A percentile compares a stretch with the other conserved stretches of the same genome.
Conservation (phyloP, 2,329 filamentous ascomycete species). For the Epichloe glyceriae region DNA sequence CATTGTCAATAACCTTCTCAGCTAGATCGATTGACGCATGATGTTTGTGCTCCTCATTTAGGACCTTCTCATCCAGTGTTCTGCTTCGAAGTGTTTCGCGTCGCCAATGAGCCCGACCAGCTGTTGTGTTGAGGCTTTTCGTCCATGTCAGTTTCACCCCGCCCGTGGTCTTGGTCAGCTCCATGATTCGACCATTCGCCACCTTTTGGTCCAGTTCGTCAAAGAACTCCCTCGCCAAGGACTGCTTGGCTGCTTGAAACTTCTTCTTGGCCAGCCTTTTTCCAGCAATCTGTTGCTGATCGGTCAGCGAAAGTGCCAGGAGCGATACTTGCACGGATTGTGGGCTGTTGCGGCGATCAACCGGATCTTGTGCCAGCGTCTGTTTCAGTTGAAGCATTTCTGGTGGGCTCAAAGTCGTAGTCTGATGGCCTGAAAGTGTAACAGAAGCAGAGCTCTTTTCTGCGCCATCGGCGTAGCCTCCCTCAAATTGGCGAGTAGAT, state of each 20-base stretch:
- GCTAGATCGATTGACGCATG: conserved; percentile 81
- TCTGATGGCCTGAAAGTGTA: not conserved
- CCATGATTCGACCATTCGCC: conserved; percentile 43
- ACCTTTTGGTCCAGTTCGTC: conserved; percentile 54
- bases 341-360: not conserved
- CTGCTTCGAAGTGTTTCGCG: conserved; percentile 38
- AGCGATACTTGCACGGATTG: not conserved
- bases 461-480: not conserved
- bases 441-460: not conserved
- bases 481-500: not conserved
- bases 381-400: not conserved
- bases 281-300: not conserved
- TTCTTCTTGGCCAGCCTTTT: conserved; percentile 31
- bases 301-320: not conserved
- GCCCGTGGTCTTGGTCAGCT: conserved; percentile 49
- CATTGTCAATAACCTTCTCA: conserved; percentile 71
- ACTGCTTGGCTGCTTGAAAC: conserved; percentile 50
- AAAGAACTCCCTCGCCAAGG: conserved; percentile 51
- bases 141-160: conserved; percentile 63
- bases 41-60: conserved; percentile 27
- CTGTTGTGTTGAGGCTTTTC: conserved; percentile 68
- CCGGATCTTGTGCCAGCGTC: not conserved
- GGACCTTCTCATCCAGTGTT: conserved; percentile 12
- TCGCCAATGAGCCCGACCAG: conserved; percentile 62
- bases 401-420: not conserved